A percentile compares a stretch with the other conserved stretches of the same genome.
phyloP scores from a whole-genome alignment of 169 alveolate genomes.

The Plasmodium reichenowi region DNA sequence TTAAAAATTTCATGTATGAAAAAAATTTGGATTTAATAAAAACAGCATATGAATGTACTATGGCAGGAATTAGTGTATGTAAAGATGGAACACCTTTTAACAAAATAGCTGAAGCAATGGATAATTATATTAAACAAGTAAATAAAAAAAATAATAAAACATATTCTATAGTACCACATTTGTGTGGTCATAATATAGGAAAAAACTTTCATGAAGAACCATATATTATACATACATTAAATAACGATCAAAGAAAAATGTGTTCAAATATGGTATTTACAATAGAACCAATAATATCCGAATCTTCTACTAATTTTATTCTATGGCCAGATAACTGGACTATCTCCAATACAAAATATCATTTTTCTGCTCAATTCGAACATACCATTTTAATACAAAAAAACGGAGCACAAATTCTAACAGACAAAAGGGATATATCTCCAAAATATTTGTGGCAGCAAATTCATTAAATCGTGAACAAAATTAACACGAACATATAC shows the following conservation, averaged over 20 bases:
- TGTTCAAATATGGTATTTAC: constrained; percentile 88
- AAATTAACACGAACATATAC: background rate
- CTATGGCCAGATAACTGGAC: constrained; percentile 91
- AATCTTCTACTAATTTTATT: constrained; percentile 58
- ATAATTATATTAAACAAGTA: constrained; percentile 12
- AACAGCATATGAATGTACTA: constrained; percentile 82
- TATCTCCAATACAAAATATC: constrained; percentile 78
- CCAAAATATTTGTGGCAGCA: constrained; percentile 41
- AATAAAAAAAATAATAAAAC: constrained; percentile 36
- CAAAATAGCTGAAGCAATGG: constrained; percentile 36
- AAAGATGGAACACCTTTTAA: constrained; percentile 80
- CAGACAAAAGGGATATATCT: constrained; percentile 48
- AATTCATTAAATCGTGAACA: background rate
- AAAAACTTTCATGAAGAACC: constrained; percentile 85
- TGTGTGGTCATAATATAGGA: constrained; percentile 86
- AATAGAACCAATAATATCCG: constrained; percentile 86
- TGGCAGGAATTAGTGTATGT: constrained; percentile 79
- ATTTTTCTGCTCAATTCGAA: constrained; percentile 83
- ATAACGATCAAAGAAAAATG: constrained; percentile 81
- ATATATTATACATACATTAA: constrained; percentile 72
- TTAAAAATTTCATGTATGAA: constrained; percentile 73
- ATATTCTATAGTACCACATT: constrained; percentile 77
- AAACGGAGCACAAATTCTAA: constrained; percentile 80
- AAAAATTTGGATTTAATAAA: constrained; percentile 80
- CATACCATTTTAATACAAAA: constrained; percentile 81